Conservation (phyloP, 1,284 basidiomycete species). For the Rhodotorula mucilaginosa region DNA sequence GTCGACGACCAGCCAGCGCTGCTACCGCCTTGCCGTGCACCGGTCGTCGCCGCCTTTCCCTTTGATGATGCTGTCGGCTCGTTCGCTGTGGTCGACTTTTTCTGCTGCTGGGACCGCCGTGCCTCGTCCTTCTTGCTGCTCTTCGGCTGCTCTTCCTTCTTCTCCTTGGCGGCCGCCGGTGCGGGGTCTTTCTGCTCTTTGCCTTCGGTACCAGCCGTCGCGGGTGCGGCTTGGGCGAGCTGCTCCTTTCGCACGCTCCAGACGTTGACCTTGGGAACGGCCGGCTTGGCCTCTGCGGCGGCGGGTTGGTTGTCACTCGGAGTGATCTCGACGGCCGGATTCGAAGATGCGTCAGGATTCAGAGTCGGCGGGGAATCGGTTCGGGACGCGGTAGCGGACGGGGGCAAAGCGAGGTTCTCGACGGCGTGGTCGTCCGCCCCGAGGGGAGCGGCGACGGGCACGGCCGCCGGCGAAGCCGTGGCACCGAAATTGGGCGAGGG, state of each 20-base stretch:
- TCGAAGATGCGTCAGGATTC: constrained; percentile 2
- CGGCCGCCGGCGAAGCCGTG: constrained; percentile 4
- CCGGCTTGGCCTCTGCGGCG: constrained; percentile 8
- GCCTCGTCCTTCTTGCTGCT: constrained; percentile 9
- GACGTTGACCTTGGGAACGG: constrained; percentile 35
- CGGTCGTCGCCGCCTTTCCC: not conserved
- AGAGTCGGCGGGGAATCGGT: not conserved
- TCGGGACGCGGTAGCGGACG: constrained; percentile 3
- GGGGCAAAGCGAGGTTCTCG: constrained; percentile 11
- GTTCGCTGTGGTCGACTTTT: not conserved
- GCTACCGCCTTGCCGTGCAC: not conserved
- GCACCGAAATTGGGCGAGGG: constrained; percentile 22
- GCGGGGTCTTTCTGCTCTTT: not conserved
- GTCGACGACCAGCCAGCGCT: not conserved
- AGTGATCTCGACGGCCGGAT: not conserved
- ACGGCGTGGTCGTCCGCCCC: constrained; percentile 1
- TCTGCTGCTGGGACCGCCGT: not conserved
- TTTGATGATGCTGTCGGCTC: not conserved
- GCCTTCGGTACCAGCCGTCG: not conserved
- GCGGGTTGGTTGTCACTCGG: not conserved
- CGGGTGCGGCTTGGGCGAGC: constrained; percentile 10
- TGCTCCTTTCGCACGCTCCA: constrained; percentile 39
- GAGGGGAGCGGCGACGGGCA: not conserved
- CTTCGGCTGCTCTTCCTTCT: constrained; percentile 9
- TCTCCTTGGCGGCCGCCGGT: not conserved